Evolutionary conservation across 1,139 yeast genomes (phyloP), one percentile per base, ranked within the genome.

Genomic region (Kodamaea fungicola): DNA sequence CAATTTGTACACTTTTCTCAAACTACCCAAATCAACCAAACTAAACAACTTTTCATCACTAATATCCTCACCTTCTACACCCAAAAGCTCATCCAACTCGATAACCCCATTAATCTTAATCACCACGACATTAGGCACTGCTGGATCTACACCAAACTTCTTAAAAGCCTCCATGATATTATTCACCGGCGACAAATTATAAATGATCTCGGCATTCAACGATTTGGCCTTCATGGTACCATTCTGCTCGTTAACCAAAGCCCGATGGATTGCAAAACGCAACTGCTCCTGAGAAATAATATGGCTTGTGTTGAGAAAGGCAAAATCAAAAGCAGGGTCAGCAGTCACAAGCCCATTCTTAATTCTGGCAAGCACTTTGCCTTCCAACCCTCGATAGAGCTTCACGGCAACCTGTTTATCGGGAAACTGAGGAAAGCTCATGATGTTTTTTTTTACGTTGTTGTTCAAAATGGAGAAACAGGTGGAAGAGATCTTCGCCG

Each of bases 101-200:
- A 16, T 16, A 16, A 16, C 19, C 19, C 19, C 19, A 16, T 16
- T 9, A 12, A 9, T 30, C 40, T 64, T 65, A n/a, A 71, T 48
- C 8, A 58, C 64, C 3, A 70, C 51, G 8, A 66, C 44, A 34
- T 56, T 57, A 8, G 49, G 43, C 31, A 62, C 52, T 12, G 49
- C 44, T 10, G 55, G 56, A 47, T 64, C 70, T 12, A 71, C 59
- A 1, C 76, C 76, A 49, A 71, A 71, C 39, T 64, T 47, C 38
- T 57, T 62, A 42, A 71, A 55, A 1, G 76, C 73, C 40, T 71
- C 75, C 56, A 61, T 57, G 32, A 71, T 66, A 42, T 67, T 70
- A 52, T 69, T 71, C 10, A 64, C 57, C 2, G 76, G 74, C 3
- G 71, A 65, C 41, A 71, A 55, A 42, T 60, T 66, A 44, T 63